phyloP scores from a whole-genome alignment of 331 rosid species.

The Spiraea crenata region DNA sequence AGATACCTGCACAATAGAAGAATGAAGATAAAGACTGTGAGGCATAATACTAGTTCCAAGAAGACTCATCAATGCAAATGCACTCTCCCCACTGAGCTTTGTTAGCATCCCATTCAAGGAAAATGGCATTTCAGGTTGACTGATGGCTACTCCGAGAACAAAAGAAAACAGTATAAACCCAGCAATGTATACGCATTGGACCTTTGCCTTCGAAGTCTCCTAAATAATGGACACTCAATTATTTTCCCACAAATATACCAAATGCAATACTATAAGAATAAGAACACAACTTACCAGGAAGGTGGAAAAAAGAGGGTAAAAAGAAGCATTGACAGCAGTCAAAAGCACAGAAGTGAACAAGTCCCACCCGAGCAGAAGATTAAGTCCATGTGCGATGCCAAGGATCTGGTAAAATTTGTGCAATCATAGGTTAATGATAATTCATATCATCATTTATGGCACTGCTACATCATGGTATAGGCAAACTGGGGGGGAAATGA shows the following conservation, averaged over 20 bases:
- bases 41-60: slow-evolving; percentile 93
- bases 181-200: slow-evolving; percentile 51
- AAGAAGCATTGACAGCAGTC: slow-evolving; percentile 63
- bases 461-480: background rate
- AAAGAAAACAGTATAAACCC: slow-evolving; percentile 58
- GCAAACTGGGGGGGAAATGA: background rate
- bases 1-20: slow-evolving; percentile 86
- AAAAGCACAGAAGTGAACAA: slow-evolving; percentile 86
- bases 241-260: slow-evolving; percentile 17
- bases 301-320: slow-evolving; percentile 60
- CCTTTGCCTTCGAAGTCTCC: slow-evolving; percentile 66
- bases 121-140: slow-evolving; percentile 59
- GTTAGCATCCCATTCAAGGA: slow-evolving; percentile 64
- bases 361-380: slow-evolving; percentile 94
- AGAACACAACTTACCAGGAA: slow-evolving; percentile 58
- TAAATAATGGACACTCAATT: slow-evolving; percentile 34
- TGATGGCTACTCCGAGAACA: slow-evolving; percentile 62
- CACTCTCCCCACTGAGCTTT: slow-evolving; percentile 79
- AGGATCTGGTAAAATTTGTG: slow-evolving; percentile 57
- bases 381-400: slow-evolving; percentile 87
- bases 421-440: slow-evolving; percentile 27
- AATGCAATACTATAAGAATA: background rate
- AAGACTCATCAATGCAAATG: slow-evolving; percentile 84
- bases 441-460: background rate
- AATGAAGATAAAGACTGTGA: slow-evolving; percentile 90